Evolutionary conservation across 2,329 filamentous ascomycete species (phyloP).

Genomic region (Alternaria atra): DNA sequence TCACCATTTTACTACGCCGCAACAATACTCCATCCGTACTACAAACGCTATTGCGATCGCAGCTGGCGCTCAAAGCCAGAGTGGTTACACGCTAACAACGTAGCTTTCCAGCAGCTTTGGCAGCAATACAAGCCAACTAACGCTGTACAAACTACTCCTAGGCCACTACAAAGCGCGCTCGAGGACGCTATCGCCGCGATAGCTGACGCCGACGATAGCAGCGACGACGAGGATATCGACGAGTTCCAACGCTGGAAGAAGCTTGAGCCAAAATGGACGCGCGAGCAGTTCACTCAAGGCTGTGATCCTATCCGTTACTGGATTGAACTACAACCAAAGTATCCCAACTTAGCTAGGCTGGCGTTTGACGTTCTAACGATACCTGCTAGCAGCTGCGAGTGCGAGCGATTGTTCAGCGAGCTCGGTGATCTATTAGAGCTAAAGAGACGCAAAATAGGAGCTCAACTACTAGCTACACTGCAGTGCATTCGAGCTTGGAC

Average conservation of each 20-base stretch:
- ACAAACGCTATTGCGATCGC: no score
- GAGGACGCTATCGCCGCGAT: constrained; percentile 3
- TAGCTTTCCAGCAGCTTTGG: no score
- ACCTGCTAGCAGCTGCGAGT: constrained; percentile 3
- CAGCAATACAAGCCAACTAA: constrained; percentile 3
- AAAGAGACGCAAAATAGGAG: neutral
- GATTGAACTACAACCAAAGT: constrained; percentile 2
- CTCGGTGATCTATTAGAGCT: constrained; percentile 7
- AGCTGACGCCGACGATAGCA: constrained; percentile 9
- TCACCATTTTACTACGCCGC: no score
- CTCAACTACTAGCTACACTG: constrained; percentile 1
- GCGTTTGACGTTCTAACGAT: constrained; percentile 3
- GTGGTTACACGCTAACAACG: neutral
- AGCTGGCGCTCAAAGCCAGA: no score
- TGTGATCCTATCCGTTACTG: constrained; percentile 7
- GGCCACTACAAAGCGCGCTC: constrained; percentile 3
- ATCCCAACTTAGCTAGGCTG: neutral
- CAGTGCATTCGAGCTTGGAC: neutral
- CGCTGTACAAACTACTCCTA: constrained; percentile 1
- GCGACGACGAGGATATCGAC: constrained; percentile 6
- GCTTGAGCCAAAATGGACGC: constrained; percentile 10
- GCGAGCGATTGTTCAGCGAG: constrained; percentile 1
- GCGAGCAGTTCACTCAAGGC: constrained; percentile 1
- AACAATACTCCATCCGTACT: no score
- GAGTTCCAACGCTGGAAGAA: constrained; percentile 9